Conservation (phyloP, 2,329 filamentous ascomycete genomes). For the Lachnellula willkommii region DNA sequence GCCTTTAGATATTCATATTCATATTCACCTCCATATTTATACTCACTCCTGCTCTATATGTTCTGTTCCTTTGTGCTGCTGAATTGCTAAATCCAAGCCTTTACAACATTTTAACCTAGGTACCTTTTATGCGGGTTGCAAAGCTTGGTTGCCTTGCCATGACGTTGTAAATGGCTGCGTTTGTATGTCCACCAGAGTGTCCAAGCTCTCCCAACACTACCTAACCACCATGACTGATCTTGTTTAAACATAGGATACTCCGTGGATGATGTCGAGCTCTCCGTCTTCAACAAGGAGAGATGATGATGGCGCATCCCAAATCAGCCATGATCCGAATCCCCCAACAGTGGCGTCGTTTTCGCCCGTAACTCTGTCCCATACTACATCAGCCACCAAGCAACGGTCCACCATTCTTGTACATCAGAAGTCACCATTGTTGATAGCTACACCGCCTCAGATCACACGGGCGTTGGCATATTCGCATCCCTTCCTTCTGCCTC, state of each 20-base stretch:
- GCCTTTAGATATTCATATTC: too few relatives aligned
- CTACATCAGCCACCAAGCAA: constrained; percentile 62
- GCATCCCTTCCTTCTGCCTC: constrained; percentile 83
- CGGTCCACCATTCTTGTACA: constrained; percentile 91
- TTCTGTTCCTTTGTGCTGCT: too few relatives aligned
- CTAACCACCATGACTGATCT: constrained; percentile 11
- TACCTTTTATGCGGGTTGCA: constrained; percentile 5
- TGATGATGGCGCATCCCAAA: constrained; percentile 22
- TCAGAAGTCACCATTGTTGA: constrained; percentile 88
- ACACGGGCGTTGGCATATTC: constrained; percentile 93
- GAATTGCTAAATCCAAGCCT: too few relatives aligned
- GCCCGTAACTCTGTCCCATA: constrained; percentile 66
- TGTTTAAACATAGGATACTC: constrained; percentile 28
- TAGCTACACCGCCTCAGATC: constrained; percentile 90
- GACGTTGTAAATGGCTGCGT: constrained; percentile 34
- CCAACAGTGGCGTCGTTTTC: constrained; percentile 89
- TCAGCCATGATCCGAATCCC: constrained; percentile 39
- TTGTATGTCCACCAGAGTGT: constrained; percentile 25
- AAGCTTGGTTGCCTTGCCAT: constrained; percentile 24
- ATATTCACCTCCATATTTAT: too few relatives aligned
- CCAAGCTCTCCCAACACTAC: constrained; percentile 1
- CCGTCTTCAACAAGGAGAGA: constrained; percentile 25
- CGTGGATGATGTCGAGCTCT: constrained; percentile 34
- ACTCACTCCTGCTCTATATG: too few relatives aligned
- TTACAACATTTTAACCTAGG: background rate